These are phyloP conservation scores for Aspergillus ruber DNA, from an alignment of 2,329 filamentous ascomycete genomes.

Conservation along the genomic window DNA sequence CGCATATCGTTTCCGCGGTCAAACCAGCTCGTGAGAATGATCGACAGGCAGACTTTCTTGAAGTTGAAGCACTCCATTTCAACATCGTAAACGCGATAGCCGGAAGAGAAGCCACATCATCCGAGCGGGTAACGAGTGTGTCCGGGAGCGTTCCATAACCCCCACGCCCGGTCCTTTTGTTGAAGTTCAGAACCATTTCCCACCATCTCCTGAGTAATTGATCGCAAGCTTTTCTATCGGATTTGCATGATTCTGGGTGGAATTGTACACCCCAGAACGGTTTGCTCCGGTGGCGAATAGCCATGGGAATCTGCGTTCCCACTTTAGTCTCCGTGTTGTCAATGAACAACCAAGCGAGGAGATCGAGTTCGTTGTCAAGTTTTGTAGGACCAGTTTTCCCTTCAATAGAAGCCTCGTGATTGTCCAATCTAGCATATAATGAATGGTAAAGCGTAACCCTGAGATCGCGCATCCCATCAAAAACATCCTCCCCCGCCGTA, in stretches of 20 bases:
- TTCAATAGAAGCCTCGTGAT: conserved; percentile 4
- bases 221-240: conserved; percentile 51
- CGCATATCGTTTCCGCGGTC: conserved; percentile 28
- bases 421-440: conserved; percentile 42
- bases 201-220: conserved; percentile 72
- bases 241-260: conserved; percentile 85
- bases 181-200: conserved; percentile 57
- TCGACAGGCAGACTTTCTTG: conserved; percentile 19
- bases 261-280: conserved; percentile 88
- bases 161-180: conserved; percentile 29
- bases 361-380: conserved; percentile 31
- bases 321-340: conserved; percentile 31
- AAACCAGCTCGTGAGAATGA: conserved; percentile 16
- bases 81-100: conserved; percentile 44
- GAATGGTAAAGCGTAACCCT: conserved; percentile 73
- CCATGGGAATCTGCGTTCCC: conserved; percentile 61
- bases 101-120: conserved; percentile 15
- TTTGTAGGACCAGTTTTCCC: conserved; percentile 8
- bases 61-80: conserved; percentile 26
- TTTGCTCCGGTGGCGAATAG: conserved; percentile 57
- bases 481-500: conserved; percentile 59
- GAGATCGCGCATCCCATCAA: conserved; percentile 54
- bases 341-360: conserved; percentile 56
- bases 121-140: conserved; percentile 13
- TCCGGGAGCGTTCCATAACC: conserved; percentile 13